Evolutionary conservation across 257 asterid species (phyloP).

Genomic region (Solanum neorickii): DNA sequence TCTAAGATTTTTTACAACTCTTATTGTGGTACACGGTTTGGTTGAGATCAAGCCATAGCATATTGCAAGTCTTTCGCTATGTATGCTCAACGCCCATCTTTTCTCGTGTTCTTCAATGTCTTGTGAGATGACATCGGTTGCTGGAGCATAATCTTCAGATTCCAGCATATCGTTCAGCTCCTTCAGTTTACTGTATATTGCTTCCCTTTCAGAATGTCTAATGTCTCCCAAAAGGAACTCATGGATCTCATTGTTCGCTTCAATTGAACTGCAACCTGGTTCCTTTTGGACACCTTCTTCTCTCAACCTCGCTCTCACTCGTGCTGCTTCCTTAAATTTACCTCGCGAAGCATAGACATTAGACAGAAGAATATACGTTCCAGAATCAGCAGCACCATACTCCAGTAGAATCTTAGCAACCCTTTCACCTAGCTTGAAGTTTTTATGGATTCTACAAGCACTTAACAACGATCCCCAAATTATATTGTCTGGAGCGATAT

Average conservation of each 20-base stretch:
- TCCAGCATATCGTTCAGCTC: constrained; percentile 19
- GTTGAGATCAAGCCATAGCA: constrained; percentile 42
- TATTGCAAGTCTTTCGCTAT: constrained; percentile 52
- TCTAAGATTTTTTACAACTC: constrained; percentile 40
- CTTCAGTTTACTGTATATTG: constrained; percentile 25
- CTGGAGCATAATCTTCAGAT: constrained; percentile 33
- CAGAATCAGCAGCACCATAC: constrained; percentile 17
- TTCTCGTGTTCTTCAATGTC: constrained; percentile 32
- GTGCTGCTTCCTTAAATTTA: constrained; percentile 33
- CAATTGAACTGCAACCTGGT: constrained; percentile 48
- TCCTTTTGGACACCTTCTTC: constrained; percentile 28
- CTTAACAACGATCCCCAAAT: constrained; percentile 43
- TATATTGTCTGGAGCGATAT: constrained; percentile 21
- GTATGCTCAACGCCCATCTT: constrained; percentile 32
- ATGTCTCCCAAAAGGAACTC: constrained; percentile 42
- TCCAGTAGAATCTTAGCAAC: constrained; percentile 16
- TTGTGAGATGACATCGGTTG: constrained; percentile 22
- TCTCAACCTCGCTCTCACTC: constrained; percentile 25
- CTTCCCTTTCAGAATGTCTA: constrained; percentile 41
- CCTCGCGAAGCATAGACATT: constrained; percentile 32
- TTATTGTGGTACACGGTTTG: constrained; percentile 10
- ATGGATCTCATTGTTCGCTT: constrained; percentile 28
- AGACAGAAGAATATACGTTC: constrained; percentile 20
- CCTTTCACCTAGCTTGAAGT: constrained; percentile 26
- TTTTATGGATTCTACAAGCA: constrained; percentile 38